A percentile compares a stretch with the other conserved stretches of the same genome.
phyloP scores from a whole-genome alignment of 805 yeast genomes.

The Dipodascus geniculatus region DNA sequence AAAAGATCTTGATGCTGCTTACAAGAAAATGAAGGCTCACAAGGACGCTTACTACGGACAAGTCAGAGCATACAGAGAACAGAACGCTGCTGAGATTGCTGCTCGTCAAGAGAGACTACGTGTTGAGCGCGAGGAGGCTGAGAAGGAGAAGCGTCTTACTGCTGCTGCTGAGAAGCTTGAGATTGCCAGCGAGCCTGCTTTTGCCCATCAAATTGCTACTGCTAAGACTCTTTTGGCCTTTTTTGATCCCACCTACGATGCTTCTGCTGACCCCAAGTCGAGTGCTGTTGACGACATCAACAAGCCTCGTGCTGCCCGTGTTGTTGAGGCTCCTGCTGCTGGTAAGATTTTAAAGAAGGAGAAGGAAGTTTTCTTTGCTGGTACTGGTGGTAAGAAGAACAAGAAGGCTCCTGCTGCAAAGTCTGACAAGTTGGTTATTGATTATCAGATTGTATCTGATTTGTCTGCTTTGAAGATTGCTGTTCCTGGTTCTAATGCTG shows the following conservation, averaged over 20 bases:
- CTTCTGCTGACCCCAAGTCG: slow-evolving; percentile 23
- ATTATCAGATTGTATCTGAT: slow-evolving; percentile 67
- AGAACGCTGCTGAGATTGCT: slow-evolving; percentile 55
- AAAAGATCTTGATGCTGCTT: slow-evolving; percentile 57
- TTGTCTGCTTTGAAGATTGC: slow-evolving; percentile 66
- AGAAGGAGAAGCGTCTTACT: slow-evolving; percentile 40
- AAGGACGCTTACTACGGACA: slow-evolving; percentile 67
- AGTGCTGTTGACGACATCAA: slow-evolving; percentile 18
- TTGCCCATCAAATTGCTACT: slow-evolving; percentile 60
- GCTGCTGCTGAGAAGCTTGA: slow-evolving; percentile 62
- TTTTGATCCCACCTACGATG: slow-evolving; percentile 71
- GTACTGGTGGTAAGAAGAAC: slow-evolving; percentile 38
- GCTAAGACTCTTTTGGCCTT: slow-evolving; percentile 60
- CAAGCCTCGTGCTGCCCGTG: slow-evolving; percentile 21
- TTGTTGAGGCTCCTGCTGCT: slow-evolving; percentile 46
- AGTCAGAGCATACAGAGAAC: slow-evolving; percentile 56
- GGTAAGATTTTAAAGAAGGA: slow-evolving; percentile 53
- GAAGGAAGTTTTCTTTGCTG: slow-evolving; percentile 46
- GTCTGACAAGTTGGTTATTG: slow-evolving; percentile 49
- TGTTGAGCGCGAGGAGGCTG: slow-evolving; percentile 41
- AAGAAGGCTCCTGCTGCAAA: slow-evolving; percentile 31
- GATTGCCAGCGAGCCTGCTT: slow-evolving; percentile 70
- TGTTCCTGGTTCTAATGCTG: slow-evolving; percentile 68
- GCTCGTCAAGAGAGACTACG: slow-evolving; percentile 62
- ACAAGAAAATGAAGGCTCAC: slow-evolving; percentile 53